Base-by-base conservation (phyloP, 495 filamentous ascomycete genomes). In the Aspergillus asperescens region DNA sequence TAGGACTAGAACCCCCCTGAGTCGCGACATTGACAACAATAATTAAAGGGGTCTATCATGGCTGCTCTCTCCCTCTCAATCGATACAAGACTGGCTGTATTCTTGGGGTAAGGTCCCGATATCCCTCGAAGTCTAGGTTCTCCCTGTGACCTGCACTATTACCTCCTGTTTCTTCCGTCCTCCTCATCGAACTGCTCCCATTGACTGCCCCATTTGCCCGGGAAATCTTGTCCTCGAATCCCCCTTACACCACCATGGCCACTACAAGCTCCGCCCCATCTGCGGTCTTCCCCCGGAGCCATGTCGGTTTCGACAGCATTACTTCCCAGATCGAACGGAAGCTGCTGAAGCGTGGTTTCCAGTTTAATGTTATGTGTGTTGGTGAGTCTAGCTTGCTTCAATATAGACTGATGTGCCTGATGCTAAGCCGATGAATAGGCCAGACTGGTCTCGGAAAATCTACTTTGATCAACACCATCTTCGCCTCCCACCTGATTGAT, bases 301-400 rank as follows among this genome's bases (percentile, higher is more conserved):
- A 97, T 79, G 93, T 97, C 74, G 91, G 94, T 81, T 96, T 97
- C 77, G 91, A 98, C 78, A 96, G 93, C 75, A 96, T 97, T 75
- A 96, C 91, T 52, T 88, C 84, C 29, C 91, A 97, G 77, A 96
- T 97, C 62, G 92, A 98, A 81, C 85, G 88, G 75, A 99, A 99
- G 84, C 87, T 99, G 61, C 76, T 99, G 72, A 99, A 99, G 82
- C 90, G 93, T 69, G 93, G 93, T 61, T 99, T 99, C 73, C 93
- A 99, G 73, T 99, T 99, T 82, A 99, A 99, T 72, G 86, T 99
- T 62, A 99, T 99, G 75, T 97, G 94, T 73, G 93, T 99, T 73
- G 93, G 93, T 98, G 78, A 67, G 92, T 84, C 32, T 47, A 49
- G 20, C 19, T 48, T 12, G 47, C 35, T 4, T 35, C 34, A 20